Conservation (phyloP, 345 rosid genomes). For the Lenwebbia sp. region DNA sequence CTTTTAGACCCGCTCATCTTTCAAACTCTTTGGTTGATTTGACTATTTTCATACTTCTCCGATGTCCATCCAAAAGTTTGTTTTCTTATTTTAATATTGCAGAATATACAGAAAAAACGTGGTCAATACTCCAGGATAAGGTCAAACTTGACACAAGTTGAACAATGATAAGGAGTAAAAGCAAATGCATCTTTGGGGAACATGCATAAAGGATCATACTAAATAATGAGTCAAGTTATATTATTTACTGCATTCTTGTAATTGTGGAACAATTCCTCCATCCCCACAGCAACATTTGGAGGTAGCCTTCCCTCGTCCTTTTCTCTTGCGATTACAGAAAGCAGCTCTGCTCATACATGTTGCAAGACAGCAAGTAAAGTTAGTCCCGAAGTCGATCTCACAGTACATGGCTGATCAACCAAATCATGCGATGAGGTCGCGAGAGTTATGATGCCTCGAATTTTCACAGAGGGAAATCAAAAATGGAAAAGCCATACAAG, state of each 20-base stretch:
- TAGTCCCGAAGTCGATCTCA: background rate
- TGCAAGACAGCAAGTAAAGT: conserved; percentile 2
- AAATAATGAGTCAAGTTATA: conserved; percentile 18
- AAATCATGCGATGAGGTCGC: background rate
- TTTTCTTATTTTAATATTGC: background rate
- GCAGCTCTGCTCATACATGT: conserved; percentile 46
- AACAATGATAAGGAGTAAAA: background rate
- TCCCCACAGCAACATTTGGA: conserved; percentile 58
- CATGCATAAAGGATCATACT: background rate
- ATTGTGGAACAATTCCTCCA: conserved; percentile 81
- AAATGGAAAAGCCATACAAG: background rate
- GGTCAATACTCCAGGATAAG: background rate
- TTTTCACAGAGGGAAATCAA: background rate
- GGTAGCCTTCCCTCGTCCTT: conserved; percentile 66
- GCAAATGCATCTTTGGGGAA: background rate
- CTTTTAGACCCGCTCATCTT: background rate
- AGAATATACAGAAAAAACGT: background rate
- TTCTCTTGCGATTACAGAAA: conserved; percentile 65
- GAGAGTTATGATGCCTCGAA: background rate
- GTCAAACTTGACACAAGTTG: background rate
- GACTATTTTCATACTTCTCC: background rate
- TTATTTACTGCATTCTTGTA: conserved; percentile 82
- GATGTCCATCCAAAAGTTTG: background rate
- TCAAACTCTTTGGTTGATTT: background rate
- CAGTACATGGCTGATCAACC: background rate